Conservation (phyloP, 108 stramenopile genomes). For the Aurantiochytrium sp. region DNA sequence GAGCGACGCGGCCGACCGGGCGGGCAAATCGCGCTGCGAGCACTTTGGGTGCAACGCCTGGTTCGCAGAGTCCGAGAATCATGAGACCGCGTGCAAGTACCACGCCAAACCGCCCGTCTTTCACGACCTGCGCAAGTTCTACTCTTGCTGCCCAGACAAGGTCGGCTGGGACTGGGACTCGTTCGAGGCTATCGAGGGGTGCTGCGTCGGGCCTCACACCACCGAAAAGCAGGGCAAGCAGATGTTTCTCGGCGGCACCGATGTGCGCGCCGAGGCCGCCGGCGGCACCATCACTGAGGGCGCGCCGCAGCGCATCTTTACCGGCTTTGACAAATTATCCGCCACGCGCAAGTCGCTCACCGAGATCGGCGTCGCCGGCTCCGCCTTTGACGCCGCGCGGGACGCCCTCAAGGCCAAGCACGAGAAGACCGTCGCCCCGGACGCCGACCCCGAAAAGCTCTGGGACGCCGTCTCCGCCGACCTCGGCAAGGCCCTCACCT, state of each 20-base stretch:
- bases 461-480: background rate
- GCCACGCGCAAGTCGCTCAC: background rate
- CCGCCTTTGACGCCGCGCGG: background rate
- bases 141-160: slow-evolving; percentile 76
- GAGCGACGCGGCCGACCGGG: background rate
- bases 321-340: background rate
- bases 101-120: slow-evolving; percentile 88
- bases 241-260: slow-evolving; percentile 5
- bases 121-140: slow-evolving; percentile 96
- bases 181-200: slow-evolving; percentile 19
- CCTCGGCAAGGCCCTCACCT: background rate
- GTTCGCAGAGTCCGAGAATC: background rate
- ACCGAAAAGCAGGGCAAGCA: background rate
- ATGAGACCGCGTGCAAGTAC: slow-evolving; percentile 67
- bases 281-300: background rate
- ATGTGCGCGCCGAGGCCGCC: background rate
- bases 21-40: slow-evolving; percentile 15
- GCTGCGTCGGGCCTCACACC: background rate
- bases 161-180: slow-evolving; percentile 52
- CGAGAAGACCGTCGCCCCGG: background rate
- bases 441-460: background rate
- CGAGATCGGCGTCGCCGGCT: background rate
- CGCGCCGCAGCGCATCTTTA: background rate
- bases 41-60: slow-evolving; percentile 72
- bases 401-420: background rate